Percentiles rank a stretch among this genome's conserved stretches.
Conservation (phyloP, 495 filamentous ascomycete species). For the Polyplosphaeria fusca region DNA sequence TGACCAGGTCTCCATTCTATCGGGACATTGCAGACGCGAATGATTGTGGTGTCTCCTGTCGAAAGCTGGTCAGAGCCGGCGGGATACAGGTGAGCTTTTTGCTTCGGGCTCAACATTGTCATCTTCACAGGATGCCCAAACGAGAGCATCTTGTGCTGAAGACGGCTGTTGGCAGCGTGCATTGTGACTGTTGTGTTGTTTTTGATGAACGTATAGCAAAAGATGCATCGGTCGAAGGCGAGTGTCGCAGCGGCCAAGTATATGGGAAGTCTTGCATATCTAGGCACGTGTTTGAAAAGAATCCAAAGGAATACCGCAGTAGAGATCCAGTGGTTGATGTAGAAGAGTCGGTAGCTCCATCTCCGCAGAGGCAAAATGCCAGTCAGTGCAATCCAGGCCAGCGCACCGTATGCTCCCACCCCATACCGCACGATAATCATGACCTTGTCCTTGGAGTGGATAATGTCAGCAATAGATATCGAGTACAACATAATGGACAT, state of each 20-base stretch:
- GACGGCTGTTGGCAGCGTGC: background rate
- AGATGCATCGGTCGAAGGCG: slow-evolving; percentile 21
- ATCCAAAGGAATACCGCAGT: slow-evolving; percentile 28
- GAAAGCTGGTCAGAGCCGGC: background rate
- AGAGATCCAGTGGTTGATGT: slow-evolving; percentile 21
- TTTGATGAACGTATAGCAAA: slow-evolving; percentile 12
- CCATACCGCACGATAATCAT: slow-evolving; percentile 38
- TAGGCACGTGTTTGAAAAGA: slow-evolving; percentile 32
- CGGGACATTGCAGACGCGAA: slow-evolving; percentile 15
- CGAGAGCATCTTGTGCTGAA: background rate
- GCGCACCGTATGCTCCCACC: slow-evolving; percentile 30
- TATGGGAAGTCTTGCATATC: slow-evolving; percentile 28
- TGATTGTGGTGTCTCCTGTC: background rate
- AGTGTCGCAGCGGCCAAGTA: slow-evolving; percentile 26
- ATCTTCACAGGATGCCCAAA: slow-evolving; percentile 12
- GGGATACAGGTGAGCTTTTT: background rate
- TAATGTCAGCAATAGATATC: slow-evolving; percentile 28
- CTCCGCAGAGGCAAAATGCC: slow-evolving; percentile 24
- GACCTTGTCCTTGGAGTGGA: slow-evolving; percentile 26
- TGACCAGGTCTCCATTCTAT: slow-evolving; percentile 36
- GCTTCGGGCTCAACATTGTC: slow-evolving; percentile 2
- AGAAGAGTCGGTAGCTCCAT: slow-evolving; percentile 22
- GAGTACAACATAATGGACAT: slow-evolving; percentile 34
- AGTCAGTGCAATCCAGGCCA: slow-evolving; percentile 32
- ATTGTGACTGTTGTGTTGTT: slow-evolving; percentile 13